Conservation (phyloP, 192 early-diverging fungal genomes). For the Cetraspora pellucida region DNA sequence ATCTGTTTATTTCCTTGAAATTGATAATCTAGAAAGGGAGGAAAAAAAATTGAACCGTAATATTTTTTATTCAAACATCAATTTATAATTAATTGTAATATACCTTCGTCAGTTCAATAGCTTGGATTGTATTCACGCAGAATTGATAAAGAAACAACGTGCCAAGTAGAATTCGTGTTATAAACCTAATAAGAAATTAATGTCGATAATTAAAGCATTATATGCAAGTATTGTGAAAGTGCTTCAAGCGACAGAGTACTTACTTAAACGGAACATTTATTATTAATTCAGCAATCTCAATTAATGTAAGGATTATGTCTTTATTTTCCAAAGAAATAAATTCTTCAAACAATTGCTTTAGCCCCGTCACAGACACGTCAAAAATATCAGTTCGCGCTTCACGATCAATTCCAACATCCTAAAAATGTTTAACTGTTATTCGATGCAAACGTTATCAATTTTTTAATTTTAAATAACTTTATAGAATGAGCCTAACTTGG, state of each 20-base stretch:
- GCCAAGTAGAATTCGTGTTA: slow-evolving; percentile 7
- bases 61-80: neutral
- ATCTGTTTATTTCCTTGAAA: slow-evolving; percentile 17
- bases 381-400: no score
- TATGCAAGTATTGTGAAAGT: no score
- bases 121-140: neutral
- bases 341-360: neutral
- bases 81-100: neutral
- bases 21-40: neutral
- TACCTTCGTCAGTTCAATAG: neutral
- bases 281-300: slow-evolving; percentile 8
- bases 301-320: neutral
- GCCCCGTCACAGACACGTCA: no score
- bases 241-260: neutral
- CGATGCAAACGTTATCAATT: no score
- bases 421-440: no score
- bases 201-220: no score
- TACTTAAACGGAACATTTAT: slow-evolving; percentile 6
- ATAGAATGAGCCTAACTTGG: neutral
- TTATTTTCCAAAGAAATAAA: neutral
- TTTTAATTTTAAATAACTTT: no score
- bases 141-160: neutral
- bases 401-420: no score
- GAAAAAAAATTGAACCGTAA: neutral
- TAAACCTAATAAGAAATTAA: neutral